Conservation (phyloP, 106 monocot species). For the Ottelia alismoides region DNA sequence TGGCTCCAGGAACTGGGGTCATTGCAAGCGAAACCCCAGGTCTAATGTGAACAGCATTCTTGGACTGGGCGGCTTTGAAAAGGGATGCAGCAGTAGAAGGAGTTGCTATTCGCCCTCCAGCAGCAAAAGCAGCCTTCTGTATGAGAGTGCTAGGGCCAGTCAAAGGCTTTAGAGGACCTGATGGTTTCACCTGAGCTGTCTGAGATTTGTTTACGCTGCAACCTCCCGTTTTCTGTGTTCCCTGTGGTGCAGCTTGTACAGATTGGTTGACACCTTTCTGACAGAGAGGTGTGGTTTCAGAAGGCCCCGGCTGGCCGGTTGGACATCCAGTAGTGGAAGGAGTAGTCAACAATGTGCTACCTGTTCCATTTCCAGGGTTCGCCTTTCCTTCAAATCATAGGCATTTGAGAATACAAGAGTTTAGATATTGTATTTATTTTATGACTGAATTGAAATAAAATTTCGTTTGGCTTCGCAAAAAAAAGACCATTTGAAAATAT, state of each 20-base stretch:
- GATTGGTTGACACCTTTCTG: constrained; percentile 9
- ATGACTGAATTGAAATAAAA: too few species aligned
- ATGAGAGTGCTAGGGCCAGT: constrained; percentile 10
- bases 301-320: too few species aligned
- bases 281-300: constrained; percentile 1
- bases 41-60: constrained; percentile 15
- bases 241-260: not conserved
- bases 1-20: constrained; percentile 2
- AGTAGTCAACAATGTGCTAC: too few species aligned
- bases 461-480: too few species aligned
- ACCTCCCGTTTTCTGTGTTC: not conserved
- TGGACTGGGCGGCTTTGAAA: constrained; percentile 17
- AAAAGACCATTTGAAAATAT: too few species aligned
- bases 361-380: too few species aligned
- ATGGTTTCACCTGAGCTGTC: not conserved
- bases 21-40: constrained; percentile 1
- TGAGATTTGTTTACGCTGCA: not conserved
- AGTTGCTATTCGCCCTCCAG: constrained; percentile 19
- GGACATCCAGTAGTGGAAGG: too few species aligned
- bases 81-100: constrained; percentile 19
- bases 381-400: too few species aligned
- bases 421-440: too few species aligned
- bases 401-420: too few species aligned
- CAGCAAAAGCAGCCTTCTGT: constrained; percentile 19
- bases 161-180: constrained; percentile 3